Evolutionary conservation across 23 red algal species (phyloP), one percentile per base, ranked within the genome.

Genomic region (Gracilaria gracilis): DNA sequence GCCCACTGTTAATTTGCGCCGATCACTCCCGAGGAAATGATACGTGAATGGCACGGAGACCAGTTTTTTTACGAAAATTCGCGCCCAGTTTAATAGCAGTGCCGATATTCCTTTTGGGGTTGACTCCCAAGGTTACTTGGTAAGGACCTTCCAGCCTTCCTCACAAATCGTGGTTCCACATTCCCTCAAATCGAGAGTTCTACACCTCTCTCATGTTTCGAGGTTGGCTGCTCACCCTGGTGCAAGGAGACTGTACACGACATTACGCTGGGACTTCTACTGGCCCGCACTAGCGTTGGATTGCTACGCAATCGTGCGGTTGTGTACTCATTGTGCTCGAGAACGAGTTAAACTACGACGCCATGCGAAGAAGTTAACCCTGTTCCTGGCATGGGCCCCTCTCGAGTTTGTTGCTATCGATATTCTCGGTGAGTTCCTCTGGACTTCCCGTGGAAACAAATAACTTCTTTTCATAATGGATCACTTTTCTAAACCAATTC

Each of bases 11-110:
- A 4, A 46, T 46, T 80, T 29, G 29, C 31, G 16, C 36, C 75
- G 17, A 7, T 80, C 46, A 55, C 75, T 47, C 46, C 47, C 16
- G 75, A 50, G 19, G 39, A 80, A 17, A 9, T 80, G 5, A 40
- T 80, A 0, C 36, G 46, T 47, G 35, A 21, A 1, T 38, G 49
- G 39, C 28, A 25, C 40, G 38, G 31, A 33, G 75, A 80, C 39
- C 16, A 20, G 46, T 80, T 80, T 50, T n/a, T 80, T 31, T 53
- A 53, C 75, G 0, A 40, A 80, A 38, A 25, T 80, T 49, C 31
- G 2, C 19, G 31, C 38, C 2, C 50, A 21, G 46, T 38, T 80
- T 47, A 80, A 80, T 48, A 38, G 75, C 19, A 38, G 75, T 40
- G 75, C 46, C 5, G 0, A 53, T 17, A 33, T 80, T 23, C 75